Base-by-base conservation (phyloP, 2,329 filamentous ascomycete species). In the Ambrosiella cleistominuta region DNA sequence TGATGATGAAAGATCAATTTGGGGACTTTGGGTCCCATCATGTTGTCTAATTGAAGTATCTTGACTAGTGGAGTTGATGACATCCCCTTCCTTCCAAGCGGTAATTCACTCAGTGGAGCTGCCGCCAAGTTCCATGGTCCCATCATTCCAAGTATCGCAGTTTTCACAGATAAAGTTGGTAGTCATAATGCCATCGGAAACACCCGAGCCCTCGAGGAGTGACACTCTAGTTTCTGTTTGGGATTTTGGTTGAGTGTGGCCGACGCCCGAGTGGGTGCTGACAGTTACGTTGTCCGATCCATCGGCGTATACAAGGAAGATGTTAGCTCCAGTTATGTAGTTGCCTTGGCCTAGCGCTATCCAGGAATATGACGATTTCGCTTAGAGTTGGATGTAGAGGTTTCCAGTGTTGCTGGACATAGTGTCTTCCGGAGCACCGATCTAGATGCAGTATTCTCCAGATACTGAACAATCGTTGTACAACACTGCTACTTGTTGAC, bases 251-350 rank as follows among this genome's bases (percentile, higher is more conserved):
- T 71, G 67, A 40, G 66, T 62, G 62, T 83, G 71, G 7, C 72
- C 72, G 0, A 64, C 68, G 37, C 75, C 78, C 2, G 66, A 63
- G 19, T 82, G 76, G 1, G 80, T 73, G 61, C 80, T 83, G 57
- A 84, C 65, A 0, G 81, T 85, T 27, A 84, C 72, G 64, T 83
- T 83, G 61, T 76, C 75, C 2, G 63, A 62, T 60, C 78, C 78
- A 62, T 81, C 72, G 51, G 76, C 68, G 66, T 85, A 85, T 63
- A 83, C 71, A 64, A 85, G 62, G 65, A 85, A 83, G 59, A 84
- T 81, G 65, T 80, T 76, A 54, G 80, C 67, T 38, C 73, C 76
- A 12, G 66, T 45, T 81, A 85, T 85, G 47, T 62, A 60, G 0
- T 64, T 63, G 51, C 81, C 81, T 38, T 77, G 78, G 37, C 78